Evolutionary conservation across 1,284 basidiomycete genomes (phyloP).

Genomic region (Cutaneotrichosporon curvatum): DNA sequence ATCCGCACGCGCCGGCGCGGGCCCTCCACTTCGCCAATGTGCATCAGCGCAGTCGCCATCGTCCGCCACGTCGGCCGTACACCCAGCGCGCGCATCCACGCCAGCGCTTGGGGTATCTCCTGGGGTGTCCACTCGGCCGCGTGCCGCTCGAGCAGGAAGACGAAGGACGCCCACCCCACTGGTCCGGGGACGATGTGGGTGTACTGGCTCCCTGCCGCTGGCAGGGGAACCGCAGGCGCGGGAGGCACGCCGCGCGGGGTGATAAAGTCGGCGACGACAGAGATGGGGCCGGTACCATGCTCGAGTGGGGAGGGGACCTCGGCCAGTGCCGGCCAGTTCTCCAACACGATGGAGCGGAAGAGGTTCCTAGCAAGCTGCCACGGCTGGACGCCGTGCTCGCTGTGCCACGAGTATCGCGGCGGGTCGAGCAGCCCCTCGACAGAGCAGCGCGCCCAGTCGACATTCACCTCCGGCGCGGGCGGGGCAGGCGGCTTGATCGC

Average conservation of each 20-base stretch:
- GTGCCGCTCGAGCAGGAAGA: conserved; percentile 57
- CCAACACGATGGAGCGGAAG: conserved; percentile 29
- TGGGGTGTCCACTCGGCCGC: conserved; percentile 35
- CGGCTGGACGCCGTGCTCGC: conserved; percentile 18
- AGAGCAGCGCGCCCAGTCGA: conserved; percentile 1
- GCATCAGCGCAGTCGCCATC: conserved; percentile 58
- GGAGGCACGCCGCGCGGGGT: conserved; percentile 1
- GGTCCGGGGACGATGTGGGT: conserved; percentile 52
- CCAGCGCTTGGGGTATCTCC: conserved; percentile 51
- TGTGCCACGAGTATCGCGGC: conserved; percentile 15
- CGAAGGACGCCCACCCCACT: conserved; percentile 56
- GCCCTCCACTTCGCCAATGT: conserved; percentile 63
- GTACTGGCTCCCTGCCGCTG: conserved; percentile 14
- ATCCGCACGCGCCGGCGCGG: conserved; percentile 55
- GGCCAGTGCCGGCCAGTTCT: conserved; percentile 34
- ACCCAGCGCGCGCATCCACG: conserved; percentile 64
- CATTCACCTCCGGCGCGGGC: background rate
- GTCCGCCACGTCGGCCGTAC: conserved; percentile 55
- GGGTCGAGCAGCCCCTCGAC: conserved; percentile 4
- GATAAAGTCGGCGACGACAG: conserved; percentile 17
- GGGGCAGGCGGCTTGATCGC: conserved; percentile 8
- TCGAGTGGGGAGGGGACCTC: conserved; percentile 27
- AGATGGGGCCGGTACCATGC: conserved; percentile 11
- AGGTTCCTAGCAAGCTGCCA: conserved; percentile 29
- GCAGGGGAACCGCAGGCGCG: background rate